Conservation (phyloP, 1,284 basidiomycete species). For the Cryptococcus depauperatus region DNA sequence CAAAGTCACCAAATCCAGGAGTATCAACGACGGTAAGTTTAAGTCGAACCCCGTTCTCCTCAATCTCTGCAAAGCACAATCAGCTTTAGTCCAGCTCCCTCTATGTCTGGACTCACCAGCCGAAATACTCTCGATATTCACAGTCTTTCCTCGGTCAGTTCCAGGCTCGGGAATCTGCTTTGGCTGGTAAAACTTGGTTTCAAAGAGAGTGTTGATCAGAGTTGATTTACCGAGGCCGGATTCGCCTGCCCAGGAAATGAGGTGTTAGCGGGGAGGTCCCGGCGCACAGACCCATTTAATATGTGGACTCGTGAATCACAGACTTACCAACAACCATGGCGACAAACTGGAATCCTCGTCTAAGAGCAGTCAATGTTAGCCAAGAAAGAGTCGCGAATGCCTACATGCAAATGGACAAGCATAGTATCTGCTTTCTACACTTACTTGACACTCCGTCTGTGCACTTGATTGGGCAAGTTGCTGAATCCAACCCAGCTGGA, state of each 20-base stretch:
- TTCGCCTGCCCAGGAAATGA: constrained; percentile 63
- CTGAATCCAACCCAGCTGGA: constrained; percentile 60
- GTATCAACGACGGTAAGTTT: constrained; percentile 87
- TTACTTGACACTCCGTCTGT: constrained; percentile 81
- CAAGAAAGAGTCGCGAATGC: not conserved
- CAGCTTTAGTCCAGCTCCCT: not conserved
- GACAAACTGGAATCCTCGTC: constrained; percentile 92
- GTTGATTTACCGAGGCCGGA: constrained; percentile 96
- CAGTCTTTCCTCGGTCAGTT: constrained; percentile 79
- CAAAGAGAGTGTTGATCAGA: constrained; percentile 94
- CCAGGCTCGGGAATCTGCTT: constrained; percentile 75
- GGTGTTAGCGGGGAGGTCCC: not conserved
- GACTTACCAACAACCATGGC: constrained; percentile 89
- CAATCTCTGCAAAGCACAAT: constrained; percentile 62
- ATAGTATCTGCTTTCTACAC: constrained; percentile 15
- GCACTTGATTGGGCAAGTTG: constrained; percentile 94
- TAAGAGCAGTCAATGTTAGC: constrained; percentile 10
- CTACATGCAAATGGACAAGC: too few species aligned
- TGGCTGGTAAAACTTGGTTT: constrained; percentile 81
- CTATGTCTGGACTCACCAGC: constrained; percentile 57
- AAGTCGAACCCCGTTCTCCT: constrained; percentile 90
- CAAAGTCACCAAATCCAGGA: constrained; percentile 92
- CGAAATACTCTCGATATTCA: constrained; percentile 91
- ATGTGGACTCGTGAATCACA: too few species aligned
- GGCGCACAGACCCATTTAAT: constrained; percentile 4